A percentile compares a stretch with the other conserved stretches of the same genome.
Conservation (phyloP, 148 eudicot genomes). For the Fallopia convolvulus region DNA sequence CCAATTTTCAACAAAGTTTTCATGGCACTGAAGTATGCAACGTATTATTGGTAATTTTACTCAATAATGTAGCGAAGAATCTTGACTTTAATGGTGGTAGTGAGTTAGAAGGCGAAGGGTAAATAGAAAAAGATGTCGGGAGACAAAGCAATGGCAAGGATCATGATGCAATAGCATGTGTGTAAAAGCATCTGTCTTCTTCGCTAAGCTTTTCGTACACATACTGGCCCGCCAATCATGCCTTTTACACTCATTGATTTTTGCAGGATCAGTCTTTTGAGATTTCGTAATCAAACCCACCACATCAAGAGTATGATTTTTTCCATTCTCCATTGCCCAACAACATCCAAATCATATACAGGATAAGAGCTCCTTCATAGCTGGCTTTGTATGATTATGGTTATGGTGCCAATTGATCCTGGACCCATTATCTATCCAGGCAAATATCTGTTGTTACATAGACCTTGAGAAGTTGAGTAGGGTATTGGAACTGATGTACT, state of each 20-base stretch:
- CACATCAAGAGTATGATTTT: neutral
- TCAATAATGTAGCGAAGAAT: neutral
- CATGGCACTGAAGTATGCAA: neutral
- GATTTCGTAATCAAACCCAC: neutral
- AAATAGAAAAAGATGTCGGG: conserved; percentile 6
- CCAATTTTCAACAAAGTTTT: neutral
- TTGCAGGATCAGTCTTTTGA: neutral
- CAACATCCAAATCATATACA: neutral
- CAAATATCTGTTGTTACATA: too few relatives aligned
- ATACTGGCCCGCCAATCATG: neutral
- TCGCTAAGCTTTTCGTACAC: neutral
- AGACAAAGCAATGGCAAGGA: conserved; percentile 40
- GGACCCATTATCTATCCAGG: too few relatives aligned
- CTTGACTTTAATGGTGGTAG: neutral
- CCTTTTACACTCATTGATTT: neutral
- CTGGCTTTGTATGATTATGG: neutral
- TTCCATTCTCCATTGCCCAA: neutral
- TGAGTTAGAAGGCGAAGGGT: neutral
- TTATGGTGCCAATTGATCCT: neutral
- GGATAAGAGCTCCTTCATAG: neutral
- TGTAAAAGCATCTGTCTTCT: conserved; percentile 27
- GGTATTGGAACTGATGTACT: too few relatives aligned
- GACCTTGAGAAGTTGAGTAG: too few relatives aligned
- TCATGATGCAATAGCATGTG: conserved; percentile 45
- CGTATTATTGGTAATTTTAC: neutral